phyloP scores from a whole-genome alignment of 352 stramenopile species.

The Pythium dissimile region DNA sequence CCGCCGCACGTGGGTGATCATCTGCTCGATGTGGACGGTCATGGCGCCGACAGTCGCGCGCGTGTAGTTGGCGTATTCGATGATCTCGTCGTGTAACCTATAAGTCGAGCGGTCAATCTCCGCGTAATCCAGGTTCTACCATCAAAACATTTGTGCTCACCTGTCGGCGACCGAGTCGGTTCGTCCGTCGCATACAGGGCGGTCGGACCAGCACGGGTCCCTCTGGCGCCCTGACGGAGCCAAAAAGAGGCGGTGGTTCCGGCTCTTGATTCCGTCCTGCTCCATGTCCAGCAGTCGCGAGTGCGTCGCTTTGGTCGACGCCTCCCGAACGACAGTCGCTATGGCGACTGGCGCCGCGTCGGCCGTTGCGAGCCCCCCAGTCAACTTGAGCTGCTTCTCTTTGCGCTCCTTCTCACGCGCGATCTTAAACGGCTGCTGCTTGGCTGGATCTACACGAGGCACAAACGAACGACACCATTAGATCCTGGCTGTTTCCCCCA shows the following conservation, averaged over 20 bases:
- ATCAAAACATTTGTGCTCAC: too few species aligned
- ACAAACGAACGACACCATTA: neutral
- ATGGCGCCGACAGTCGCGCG: constrained; percentile 67
- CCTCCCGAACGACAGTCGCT: neutral
- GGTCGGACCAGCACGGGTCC: constrained; percentile 16
- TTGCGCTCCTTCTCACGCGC: constrained; percentile 33
- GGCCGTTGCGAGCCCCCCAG: neutral
- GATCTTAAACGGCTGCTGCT: constrained; percentile 27
- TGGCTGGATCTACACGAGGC: constrained; percentile 9
- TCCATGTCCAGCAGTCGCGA: constrained; percentile 23
- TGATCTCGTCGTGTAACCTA: constrained; percentile 75
- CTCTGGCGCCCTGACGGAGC: constrained; percentile 23
- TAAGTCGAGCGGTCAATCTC: too few species aligned
- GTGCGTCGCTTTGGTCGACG: neutral
- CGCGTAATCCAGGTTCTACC: too few species aligned
- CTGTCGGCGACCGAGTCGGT: constrained; percentile 17
- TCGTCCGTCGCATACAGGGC: neutral
- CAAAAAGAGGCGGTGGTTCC: constrained; percentile 65
- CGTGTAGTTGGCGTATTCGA: constrained; percentile 74
- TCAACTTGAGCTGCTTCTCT: constrained; percentile 25
- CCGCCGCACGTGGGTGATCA: constrained; percentile 68
- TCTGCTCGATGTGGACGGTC: constrained; percentile 80
- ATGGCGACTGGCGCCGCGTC: neutral
- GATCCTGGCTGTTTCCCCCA: neutral
- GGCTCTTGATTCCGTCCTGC: constrained; percentile 64